Percentiles rank a stretch among this genome's conserved stretches.
phyloP scores from a whole-genome alignment of 352 stramenopile species.

The Saprolegnia diclina region DNA sequence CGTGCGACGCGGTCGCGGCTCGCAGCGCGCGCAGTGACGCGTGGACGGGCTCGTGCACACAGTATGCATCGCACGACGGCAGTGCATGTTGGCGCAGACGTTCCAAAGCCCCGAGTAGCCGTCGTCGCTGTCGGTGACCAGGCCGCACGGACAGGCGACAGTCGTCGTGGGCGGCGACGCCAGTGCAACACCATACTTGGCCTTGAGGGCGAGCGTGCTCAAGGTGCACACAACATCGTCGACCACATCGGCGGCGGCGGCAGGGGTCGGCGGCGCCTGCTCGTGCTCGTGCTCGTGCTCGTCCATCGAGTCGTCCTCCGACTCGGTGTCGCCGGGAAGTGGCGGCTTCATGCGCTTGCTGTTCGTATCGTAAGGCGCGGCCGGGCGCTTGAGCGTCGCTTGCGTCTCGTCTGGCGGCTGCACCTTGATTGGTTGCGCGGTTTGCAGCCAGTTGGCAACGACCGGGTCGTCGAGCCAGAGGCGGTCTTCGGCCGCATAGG shows the following conservation, averaged over 20 bases:
- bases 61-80: not conserved
- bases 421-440: not conserved
- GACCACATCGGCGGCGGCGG: too few species aligned
- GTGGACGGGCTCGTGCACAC: not conserved
- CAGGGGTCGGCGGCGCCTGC: too few species aligned
- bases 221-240: not conserved
- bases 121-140: not conserved
- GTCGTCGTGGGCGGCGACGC: too few species aligned
- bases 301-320: conserved; percentile 1
- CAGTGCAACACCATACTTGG: not conserved
- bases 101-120: not conserved
- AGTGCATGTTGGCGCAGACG: not conserved
- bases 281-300: not conserved
- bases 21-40: not conserved
- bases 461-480: conserved; percentile 17
- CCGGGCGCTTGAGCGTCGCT: not conserved
- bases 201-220: not conserved
- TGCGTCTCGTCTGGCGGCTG: not conserved
- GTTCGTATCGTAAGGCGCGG: not conserved
- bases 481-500: conserved; percentile 5
- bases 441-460: not conserved
- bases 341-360: conserved; percentile 4
- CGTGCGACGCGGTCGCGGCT: not conserved
- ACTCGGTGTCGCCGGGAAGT: not conserved
- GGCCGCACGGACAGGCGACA: not conserved